A percentile compares a stretch with the other conserved stretches of the same genome.
phyloP scores from a whole-genome alignment of 2,329 filamentous ascomycete genomes.

The Bretziella fagacearum region DNA sequence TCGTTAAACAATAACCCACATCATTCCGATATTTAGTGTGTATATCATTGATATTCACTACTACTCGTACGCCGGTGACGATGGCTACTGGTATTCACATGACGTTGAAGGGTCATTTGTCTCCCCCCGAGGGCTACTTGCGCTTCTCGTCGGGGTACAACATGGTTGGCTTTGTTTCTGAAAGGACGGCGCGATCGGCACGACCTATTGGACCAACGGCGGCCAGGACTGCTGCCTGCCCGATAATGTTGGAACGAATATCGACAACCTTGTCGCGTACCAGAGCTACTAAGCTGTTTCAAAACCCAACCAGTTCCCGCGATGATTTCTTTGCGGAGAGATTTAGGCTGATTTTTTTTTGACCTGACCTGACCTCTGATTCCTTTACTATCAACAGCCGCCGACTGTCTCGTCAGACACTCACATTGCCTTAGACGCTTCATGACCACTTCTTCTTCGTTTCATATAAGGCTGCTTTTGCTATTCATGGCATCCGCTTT shows the following conservation, averaged over 20 bases:
- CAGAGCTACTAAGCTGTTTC: constrained; percentile 3
- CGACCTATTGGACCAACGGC: constrained; percentile 7
- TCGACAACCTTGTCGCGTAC: constrained; percentile 11
- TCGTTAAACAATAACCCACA: too few relatives aligned
- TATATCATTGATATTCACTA: too few relatives aligned
- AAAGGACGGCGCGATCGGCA: constrained; percentile 2
- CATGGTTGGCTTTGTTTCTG: constrained; percentile 2
- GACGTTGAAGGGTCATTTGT: constrained; percentile 3
- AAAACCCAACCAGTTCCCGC: too few relatives aligned
- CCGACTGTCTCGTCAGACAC: too few relatives aligned
- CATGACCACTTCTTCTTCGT: too few relatives aligned
- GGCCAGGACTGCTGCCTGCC: constrained; percentile 11
- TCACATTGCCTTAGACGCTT: too few relatives aligned
- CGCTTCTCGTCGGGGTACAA: constrained; percentile 1
- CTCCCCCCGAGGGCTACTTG: constrained; percentile 1
- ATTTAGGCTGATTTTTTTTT: too few relatives aligned
- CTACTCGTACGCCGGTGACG: constrained; percentile 3
- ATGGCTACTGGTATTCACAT: constrained; percentile 10
- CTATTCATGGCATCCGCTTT: too few relatives aligned
- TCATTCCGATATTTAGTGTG: too few relatives aligned
- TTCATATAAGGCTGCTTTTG: too few relatives aligned
- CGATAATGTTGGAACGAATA: constrained; percentile 9
- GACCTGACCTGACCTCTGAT: too few relatives aligned
- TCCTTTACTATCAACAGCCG: too few relatives aligned
- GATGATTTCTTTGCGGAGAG: not conserved